Conservation (phyloP, 108 stramenopile genomes). For the Thalassiosira profunda region DNA sequence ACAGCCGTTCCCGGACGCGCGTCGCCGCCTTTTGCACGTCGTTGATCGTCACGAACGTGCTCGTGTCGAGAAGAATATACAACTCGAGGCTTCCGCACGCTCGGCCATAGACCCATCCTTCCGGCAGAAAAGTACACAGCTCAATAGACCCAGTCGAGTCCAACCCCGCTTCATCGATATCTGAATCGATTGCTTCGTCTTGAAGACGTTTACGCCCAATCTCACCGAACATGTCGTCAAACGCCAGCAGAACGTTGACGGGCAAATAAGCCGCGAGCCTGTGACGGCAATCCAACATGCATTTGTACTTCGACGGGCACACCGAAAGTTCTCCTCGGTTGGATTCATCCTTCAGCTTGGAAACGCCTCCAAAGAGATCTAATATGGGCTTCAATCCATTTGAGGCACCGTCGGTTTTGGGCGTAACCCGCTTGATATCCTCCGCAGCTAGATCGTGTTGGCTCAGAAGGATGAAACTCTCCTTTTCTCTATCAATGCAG, state of each 20-base stretch:
- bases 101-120: constrained; percentile 72
- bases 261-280: constrained; percentile 64
- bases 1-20: constrained; percentile 44
- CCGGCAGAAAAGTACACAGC: constrained; percentile 67
- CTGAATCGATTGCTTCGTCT: background rate
- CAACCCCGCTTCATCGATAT: too few species aligned
- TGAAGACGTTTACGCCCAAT: constrained; percentile 38
- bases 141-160: constrained; percentile 33
- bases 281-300: constrained; percentile 69
- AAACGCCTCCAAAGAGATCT: constrained; percentile 36
- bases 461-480: constrained; percentile 55
- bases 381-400: constrained; percentile 15
- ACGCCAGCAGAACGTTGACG: constrained; percentile 65
- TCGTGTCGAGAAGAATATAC: constrained; percentile 71
- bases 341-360: constrained; percentile 31
- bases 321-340: background rate
- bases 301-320: constrained; percentile 5
- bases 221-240: constrained; percentile 82
- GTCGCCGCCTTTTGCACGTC: constrained; percentile 69
- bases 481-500: constrained; percentile 53
- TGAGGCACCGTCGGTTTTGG: background rate
- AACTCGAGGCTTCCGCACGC: constrained; percentile 55
- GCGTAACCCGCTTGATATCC: constrained; percentile 20
- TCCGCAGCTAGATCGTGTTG: constrained; percentile 47
- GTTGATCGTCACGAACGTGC: constrained; percentile 64